These are phyloP conservation scores for Aspergillus wentii DNA, from an alignment of 495 filamentous ascomycete species.

Conservation along the genomic window DNA sequence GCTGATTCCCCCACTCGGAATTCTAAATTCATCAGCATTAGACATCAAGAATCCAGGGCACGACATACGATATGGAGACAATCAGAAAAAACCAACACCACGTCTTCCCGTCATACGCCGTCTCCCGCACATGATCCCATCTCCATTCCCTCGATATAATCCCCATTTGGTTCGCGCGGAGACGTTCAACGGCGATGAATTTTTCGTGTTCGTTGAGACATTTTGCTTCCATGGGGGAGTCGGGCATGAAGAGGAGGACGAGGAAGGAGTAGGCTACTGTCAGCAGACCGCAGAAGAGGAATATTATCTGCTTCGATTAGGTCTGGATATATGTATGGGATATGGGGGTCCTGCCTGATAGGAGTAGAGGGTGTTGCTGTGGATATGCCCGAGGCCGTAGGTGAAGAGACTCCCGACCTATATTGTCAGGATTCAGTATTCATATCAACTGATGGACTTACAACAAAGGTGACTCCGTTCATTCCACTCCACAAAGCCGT, in stretches of 20 bases:
- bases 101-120: conserved; percentile 38
- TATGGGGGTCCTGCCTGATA: conserved; percentile 28
- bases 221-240: conserved; percentile 44
- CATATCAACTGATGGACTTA: conserved; percentile 2
- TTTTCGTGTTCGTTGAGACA: conserved; percentile 38
- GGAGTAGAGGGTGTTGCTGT: conserved; percentile 36
- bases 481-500: conserved; percentile 51
- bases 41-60: too few relatives aligned
- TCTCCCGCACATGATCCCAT: conserved; percentile 47
- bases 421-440: not conserved
- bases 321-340: not conserved
- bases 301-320: conserved; percentile 36
- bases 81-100: conserved; percentile 24
- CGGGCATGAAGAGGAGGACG: conserved; percentile 41
- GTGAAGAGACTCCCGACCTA: conserved; percentile 35
- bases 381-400: conserved; percentile 53
- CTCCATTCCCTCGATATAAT: conserved; percentile 40
- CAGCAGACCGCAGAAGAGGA: conserved; percentile 47
- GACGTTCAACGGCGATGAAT: conserved; percentile 46
- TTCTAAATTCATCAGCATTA: conserved; percentile 8
- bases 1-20: conserved; percentile 27
- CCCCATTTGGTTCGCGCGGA: conserved; percentile 51
- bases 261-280: conserved; percentile 32
- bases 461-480: conserved; percentile 41
- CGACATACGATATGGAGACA: conserved; percentile 22